These are phyloP conservation scores for Cercospora sp. DNA, from an alignment of 2,329 filamentous ascomycete species.

Conservation along the genomic window DNA sequence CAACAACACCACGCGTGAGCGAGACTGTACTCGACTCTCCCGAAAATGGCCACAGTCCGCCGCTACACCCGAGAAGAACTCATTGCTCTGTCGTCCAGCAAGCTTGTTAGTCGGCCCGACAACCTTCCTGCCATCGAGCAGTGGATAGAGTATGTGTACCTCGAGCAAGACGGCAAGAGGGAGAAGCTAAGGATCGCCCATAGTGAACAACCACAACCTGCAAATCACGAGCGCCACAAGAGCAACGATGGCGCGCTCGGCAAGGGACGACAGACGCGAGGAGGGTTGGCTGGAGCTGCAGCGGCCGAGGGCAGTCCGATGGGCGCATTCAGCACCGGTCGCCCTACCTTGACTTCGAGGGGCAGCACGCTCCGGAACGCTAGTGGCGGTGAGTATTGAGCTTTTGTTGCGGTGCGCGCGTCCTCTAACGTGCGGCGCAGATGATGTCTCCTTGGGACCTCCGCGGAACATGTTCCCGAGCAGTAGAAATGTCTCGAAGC, in stretches of 20 bases:
- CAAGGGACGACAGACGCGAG: conserved; percentile 27
- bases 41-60: conserved; percentile 38
- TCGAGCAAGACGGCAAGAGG: conserved; percentile 38
- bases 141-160: conserved; percentile 81
- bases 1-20: conserved; percentile 1
- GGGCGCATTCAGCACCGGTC: conserved; percentile 40
- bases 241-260: conserved; percentile 20
- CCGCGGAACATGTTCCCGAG: conserved; percentile 82
- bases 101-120: conserved; percentile 77
- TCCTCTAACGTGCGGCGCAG: conserved; percentile 55
- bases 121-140: conserved; percentile 81
- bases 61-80: conserved; percentile 78
- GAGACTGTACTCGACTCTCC: background rate
- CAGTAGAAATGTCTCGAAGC: conserved; percentile 57
- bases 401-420: background rate
- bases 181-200: conserved; percentile 43
- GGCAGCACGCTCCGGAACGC: conserved; percentile 21
- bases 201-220: conserved; percentile 34
- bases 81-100: conserved; percentile 73
- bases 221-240: conserved; percentile 23
- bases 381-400: conserved; percentile 31
- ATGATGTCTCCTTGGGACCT: conserved; percentile 83
- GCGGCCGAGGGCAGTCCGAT: conserved; percentile 33
- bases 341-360: conserved; percentile 34
- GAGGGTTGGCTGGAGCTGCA: conserved; percentile 8